A percentile compares a stretch with the other conserved stretches of the same genome.
These are phyloP conservation scores for Leptodontidium sp. DNA, from an alignment of 2,329 filamentous ascomycete species.

Conservation along the genomic window DNA sequence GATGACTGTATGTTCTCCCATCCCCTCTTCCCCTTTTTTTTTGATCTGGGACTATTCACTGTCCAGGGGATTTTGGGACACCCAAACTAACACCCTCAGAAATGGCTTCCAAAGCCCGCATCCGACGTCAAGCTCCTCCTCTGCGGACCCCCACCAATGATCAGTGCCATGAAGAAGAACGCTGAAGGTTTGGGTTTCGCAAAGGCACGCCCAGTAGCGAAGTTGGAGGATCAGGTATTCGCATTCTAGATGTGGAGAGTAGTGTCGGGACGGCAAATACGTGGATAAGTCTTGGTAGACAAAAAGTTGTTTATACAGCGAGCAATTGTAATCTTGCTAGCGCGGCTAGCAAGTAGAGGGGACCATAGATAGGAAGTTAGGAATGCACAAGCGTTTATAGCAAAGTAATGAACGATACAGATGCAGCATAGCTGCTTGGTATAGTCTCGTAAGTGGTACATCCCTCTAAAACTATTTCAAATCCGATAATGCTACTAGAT, in stretches of 20 bases:
- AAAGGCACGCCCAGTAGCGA: slow-evolving; percentile 94
- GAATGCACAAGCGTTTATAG: background rate
- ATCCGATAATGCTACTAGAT: background rate
- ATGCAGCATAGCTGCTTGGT: background rate
- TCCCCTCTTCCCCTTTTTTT: background rate
- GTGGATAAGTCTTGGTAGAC: background rate
- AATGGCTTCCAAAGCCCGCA: slow-evolving; percentile 83
- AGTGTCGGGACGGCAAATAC: background rate
- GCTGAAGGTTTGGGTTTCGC: slow-evolving; percentile 88
- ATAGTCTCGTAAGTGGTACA: no score
- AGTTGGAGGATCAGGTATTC: slow-evolving; percentile 98
- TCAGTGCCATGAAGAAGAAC: slow-evolving; percentile 96
- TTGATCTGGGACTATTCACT: background rate
- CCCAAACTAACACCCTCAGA: slow-evolving; percentile 53
- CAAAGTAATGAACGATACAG: background rate
- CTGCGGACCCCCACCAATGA: slow-evolving; percentile 96
- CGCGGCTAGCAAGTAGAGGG: background rate
- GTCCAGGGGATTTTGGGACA: background rate
- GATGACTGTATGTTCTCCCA: slow-evolving; percentile 74
- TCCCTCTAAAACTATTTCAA: background rate
- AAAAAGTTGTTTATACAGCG: background rate
- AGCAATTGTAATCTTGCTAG: background rate
- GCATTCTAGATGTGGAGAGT: slow-evolving; percentile 70
- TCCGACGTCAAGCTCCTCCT: slow-evolving; percentile 91
- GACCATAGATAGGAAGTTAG: background rate